These are phyloP conservation scores for Neodidymelliopsis sp. DNA, from an alignment of 2,329 filamentous ascomycete species.

Conservation along the genomic window DNA sequence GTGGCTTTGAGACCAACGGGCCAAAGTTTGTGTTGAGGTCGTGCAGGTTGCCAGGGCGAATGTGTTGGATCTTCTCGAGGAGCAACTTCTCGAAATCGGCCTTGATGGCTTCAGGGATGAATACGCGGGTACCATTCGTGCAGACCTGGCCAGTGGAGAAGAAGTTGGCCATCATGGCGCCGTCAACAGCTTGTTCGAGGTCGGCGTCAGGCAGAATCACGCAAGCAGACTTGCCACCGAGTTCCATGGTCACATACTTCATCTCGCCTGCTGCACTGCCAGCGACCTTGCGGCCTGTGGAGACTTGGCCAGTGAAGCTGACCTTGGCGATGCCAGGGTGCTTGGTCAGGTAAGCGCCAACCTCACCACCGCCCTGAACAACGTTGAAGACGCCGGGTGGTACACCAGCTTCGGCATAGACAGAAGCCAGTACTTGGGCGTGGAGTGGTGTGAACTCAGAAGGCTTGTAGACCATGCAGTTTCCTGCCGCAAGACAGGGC, in stretches of 20 bases:
- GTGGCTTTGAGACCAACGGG: slow-evolving; percentile 76
- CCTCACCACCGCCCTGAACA: slow-evolving; percentile 79
- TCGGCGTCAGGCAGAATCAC: slow-evolving; percentile 82
- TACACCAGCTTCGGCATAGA: slow-evolving; percentile 80
- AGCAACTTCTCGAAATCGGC: slow-evolving; percentile 72
- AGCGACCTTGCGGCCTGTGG: slow-evolving; percentile 83
- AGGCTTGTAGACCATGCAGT: slow-evolving; percentile 91
- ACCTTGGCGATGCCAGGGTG: slow-evolving; percentile 82
- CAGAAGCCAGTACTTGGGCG: slow-evolving; percentile 74
- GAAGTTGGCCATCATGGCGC: slow-evolving; percentile 94
- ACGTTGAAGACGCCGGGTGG: slow-evolving; percentile 88
- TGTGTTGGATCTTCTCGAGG: slow-evolving; percentile 71
- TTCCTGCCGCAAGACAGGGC: slow-evolving; percentile 83
- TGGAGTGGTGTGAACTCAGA: slow-evolving; percentile 89
- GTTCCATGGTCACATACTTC: slow-evolving; percentile 93
- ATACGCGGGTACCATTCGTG: slow-evolving; percentile 90
- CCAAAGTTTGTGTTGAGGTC: slow-evolving; percentile 81
- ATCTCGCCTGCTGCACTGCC: slow-evolving; percentile 76
- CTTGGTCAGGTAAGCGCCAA: slow-evolving; percentile 76
- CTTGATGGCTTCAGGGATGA: slow-evolving; percentile 74
- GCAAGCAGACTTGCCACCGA: slow-evolving; percentile 85
- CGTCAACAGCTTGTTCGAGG: slow-evolving; percentile 80
- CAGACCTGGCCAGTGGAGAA: slow-evolving; percentile 91
- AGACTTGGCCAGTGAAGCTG: slow-evolving; percentile 87
- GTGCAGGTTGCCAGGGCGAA: slow-evolving; percentile 76